Percentiles rank a stretch among this genome's conserved stretches.
phyloP scores from a whole-genome alignment of 106 monocot species.

The Posidonia australis region DNA sequence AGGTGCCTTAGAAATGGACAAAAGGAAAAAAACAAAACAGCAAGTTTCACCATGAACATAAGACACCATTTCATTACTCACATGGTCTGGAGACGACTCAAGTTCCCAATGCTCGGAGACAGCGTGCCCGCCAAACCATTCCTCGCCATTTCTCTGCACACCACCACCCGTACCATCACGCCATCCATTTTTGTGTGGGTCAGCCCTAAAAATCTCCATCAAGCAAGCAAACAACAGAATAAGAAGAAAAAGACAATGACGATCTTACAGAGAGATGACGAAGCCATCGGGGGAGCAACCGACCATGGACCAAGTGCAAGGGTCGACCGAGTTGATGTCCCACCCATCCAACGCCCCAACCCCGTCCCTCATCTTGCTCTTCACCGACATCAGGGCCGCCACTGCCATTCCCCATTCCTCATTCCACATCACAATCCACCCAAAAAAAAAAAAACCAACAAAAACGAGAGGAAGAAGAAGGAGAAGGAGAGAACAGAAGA shows the following conservation, averaged over 20 bases:
- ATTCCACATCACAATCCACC: background rate
- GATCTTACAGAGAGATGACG: slow-evolving; percentile 66
- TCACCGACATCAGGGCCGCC: slow-evolving; percentile 86
- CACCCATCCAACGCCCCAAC: slow-evolving; percentile 64
- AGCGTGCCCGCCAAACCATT: slow-evolving; percentile 58
- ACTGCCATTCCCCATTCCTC: slow-evolving; percentile 24
- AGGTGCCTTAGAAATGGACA: too few relatives aligned
- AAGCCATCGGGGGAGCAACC: slow-evolving; percentile 78
- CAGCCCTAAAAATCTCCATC: background rate
- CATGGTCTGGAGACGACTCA: slow-evolving; percentile 83
- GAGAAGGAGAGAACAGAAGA: background rate
- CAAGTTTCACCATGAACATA: background rate
- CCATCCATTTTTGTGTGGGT: background rate
- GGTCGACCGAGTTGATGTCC: slow-evolving; percentile 97
- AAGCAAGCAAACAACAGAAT: background rate
- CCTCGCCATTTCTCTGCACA: slow-evolving; percentile 77
- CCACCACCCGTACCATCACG: background rate
- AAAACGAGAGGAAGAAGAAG: background rate
- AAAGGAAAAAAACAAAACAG: background rate
- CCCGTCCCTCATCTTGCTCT: slow-evolving; percentile 71
- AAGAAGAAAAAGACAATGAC: background rate
- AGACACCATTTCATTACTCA: slow-evolving; percentile 21
- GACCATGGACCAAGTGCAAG: slow-evolving; percentile 97
- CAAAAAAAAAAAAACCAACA: background rate
- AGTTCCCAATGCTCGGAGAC: slow-evolving; percentile 77